A percentile compares a stretch with the other conserved stretches of the same genome.
These are phyloP conservation scores for Colletotrichum cuscutae DNA, from an alignment of 2,329 filamentous ascomycete genomes.

Conservation along the genomic window DNA sequence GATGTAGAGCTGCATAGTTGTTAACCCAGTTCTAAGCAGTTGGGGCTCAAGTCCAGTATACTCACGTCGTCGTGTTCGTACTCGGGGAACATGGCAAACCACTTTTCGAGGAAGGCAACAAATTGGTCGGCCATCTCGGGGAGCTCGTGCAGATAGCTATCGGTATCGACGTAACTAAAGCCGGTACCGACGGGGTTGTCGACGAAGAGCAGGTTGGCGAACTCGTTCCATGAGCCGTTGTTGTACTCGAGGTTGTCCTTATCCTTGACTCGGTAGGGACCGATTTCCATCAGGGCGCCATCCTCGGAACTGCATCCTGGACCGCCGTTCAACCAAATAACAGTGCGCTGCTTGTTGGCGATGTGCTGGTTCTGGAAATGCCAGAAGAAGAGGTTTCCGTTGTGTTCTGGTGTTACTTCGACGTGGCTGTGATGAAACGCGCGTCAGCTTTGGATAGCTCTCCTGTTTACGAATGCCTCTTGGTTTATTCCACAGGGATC, in stretches of 20 bases:
- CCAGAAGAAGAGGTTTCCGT: constrained; percentile 99
- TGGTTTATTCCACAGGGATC: background rate
- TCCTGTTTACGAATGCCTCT: background rate
- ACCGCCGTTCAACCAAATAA: constrained; percentile 97
- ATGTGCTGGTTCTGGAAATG: constrained; percentile 97
- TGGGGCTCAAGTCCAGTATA: constrained; percentile 34
- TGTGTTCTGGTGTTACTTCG: constrained; percentile 84
- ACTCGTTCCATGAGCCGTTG: constrained; percentile 98
- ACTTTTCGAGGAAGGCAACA: constrained; percentile 88
- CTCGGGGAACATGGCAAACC: constrained; percentile 89
- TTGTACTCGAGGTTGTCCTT: constrained; percentile 79
- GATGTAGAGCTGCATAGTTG: constrained; percentile 78
- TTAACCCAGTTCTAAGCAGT: background rate
- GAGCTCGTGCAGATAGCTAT: constrained; percentile 87
- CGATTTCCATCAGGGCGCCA: constrained; percentile 94
- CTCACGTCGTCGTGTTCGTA: constrained; percentile 92
- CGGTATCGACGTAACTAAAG: constrained; percentile 93
- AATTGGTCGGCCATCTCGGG: constrained; percentile 92
- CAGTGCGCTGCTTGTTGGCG: constrained; percentile 87
- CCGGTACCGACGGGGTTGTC: constrained; percentile 97
- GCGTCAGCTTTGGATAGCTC: constrained; percentile 38
- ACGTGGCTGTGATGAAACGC: constrained; percentile 74
- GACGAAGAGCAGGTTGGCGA: constrained; percentile 95
- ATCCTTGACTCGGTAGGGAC: constrained; percentile 87
- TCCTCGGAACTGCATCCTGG: constrained; percentile 98